Evolutionary conservation across 176 grass and related monocot species (phyloP).

Genomic region (Carex cristatella): DNA sequence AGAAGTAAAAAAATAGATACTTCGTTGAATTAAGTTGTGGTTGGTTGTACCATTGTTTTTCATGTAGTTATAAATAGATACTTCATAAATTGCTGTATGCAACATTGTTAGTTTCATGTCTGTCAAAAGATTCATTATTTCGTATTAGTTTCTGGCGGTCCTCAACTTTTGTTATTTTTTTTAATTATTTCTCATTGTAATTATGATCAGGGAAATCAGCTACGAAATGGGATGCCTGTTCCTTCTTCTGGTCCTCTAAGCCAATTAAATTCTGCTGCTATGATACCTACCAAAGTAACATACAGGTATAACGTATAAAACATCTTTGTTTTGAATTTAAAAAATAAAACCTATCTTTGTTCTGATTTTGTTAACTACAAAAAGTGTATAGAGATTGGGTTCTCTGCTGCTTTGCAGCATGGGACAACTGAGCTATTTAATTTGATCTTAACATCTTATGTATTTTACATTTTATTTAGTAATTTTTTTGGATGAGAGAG

Average conservation of each 20-base stretch:
- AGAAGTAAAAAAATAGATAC: neutral
- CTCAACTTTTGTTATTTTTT: neutral
- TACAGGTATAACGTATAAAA: constrained; percentile 91
- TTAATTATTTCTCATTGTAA: constrained; percentile 4
- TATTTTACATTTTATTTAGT: neutral
- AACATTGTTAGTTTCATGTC: neutral
- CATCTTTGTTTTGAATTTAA: neutral
- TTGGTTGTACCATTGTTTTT: neutral
- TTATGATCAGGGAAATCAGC: constrained; percentile 38
- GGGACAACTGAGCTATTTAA: neutral
- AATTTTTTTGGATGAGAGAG: neutral
- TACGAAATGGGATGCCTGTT: constrained; percentile 37
- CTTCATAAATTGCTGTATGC: neutral
- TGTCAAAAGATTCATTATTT: neutral
- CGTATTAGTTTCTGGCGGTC: neutral
- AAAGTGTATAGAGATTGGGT: neutral
- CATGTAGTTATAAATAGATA: neutral
- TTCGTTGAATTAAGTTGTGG: neutral
- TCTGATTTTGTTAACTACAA: neutral
- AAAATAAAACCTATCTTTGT: neutral
- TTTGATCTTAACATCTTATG: neutral
- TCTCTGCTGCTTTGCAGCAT: too few relatives aligned
- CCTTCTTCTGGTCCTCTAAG: constrained; percentile 39
- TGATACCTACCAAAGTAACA: constrained; percentile 65
- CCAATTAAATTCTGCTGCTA: constrained; percentile 32